A percentile compares a stretch with the other conserved stretches of the same genome.
phyloP scores from a whole-genome alignment of 1,284 basidiomycete genomes.

The Ustilago trichophora region DNA sequence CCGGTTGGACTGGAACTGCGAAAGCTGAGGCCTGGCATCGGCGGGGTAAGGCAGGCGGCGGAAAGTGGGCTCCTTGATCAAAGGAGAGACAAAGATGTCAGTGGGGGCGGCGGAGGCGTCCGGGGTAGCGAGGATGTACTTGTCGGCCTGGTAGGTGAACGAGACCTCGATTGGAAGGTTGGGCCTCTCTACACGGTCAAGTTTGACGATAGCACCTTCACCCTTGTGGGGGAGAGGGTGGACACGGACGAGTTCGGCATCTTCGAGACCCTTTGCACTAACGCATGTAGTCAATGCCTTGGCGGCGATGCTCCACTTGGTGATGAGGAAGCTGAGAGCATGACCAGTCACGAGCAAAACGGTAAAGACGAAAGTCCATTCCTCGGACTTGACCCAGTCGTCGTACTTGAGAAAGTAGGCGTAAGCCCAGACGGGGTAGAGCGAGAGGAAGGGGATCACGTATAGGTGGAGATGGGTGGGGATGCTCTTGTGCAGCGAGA shows the following conservation, averaged over 20 bases:
- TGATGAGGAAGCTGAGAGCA: constrained; percentile 89
- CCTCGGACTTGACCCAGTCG: constrained; percentile 70
- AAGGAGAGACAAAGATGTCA: constrained; percentile 56
- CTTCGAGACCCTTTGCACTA: constrained; percentile 69
- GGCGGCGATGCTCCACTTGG: constrained; percentile 86
- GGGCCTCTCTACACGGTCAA: constrained; percentile 71
- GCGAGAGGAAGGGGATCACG: constrained; percentile 79
- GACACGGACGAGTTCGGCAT: constrained; percentile 84
- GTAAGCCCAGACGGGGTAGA: constrained; percentile 90
- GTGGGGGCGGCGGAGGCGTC: constrained; percentile 58
- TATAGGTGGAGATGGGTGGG: constrained; percentile 84
- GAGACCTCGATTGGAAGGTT: constrained; percentile 73
- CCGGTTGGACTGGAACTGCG: constrained; percentile 74
- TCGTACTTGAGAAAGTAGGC: constrained; percentile 90
- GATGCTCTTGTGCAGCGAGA: constrained; percentile 81
- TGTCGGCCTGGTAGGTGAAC: constrained; percentile 97
- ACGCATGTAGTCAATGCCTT: constrained; percentile 79
- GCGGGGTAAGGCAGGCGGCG: constrained; percentile 88
- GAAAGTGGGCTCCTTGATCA: constrained; percentile 74
- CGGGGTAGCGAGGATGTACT: constrained; percentile 78
- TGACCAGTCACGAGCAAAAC: constrained; percentile 85
- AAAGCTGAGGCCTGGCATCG: constrained; percentile 77
- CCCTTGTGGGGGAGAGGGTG: constrained; percentile 87
- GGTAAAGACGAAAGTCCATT: constrained; percentile 85
- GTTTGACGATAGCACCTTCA: constrained; percentile 85